Conservation (phyloP, 345 rosid genomes). For the Psidium friedrichsthalianum region DNA sequence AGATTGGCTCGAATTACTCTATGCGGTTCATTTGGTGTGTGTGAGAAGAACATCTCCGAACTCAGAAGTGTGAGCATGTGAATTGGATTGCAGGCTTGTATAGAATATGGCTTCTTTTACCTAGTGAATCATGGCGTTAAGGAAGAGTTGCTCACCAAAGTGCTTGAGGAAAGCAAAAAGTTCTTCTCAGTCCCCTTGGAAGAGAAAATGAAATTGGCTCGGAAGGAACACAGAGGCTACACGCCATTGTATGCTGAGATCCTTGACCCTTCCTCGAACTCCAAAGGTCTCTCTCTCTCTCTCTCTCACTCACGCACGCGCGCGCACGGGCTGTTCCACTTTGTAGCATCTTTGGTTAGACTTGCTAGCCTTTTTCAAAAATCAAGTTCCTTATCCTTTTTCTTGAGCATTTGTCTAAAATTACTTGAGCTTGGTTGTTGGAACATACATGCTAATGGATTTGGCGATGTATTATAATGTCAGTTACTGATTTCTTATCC, state of each 20-base stretch:
- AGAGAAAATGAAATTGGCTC: slow-evolving; percentile 40
- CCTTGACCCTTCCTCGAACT: slow-evolving; percentile 17
- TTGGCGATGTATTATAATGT: neutral
- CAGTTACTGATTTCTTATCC: neutral
- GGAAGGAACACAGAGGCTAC: slow-evolving; percentile 50
- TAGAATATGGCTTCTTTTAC: slow-evolving; percentile 76
- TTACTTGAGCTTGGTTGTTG: neutral
- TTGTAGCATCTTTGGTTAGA: neutral
- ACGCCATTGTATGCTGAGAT: slow-evolving; percentile 44
- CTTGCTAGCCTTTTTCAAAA: neutral
- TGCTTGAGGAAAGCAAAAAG: slow-evolving; percentile 41
- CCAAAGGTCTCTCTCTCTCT: slow-evolving; percentile 23
- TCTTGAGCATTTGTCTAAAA: neutral
- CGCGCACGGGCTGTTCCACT: neutral
- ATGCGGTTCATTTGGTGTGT: neutral
- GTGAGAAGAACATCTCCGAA: neutral
- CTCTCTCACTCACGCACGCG: neutral
- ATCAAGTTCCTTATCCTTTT: neutral
- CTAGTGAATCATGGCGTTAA: slow-evolving; percentile 73
- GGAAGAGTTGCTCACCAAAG: slow-evolving; percentile 30
- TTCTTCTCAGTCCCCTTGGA: slow-evolving; percentile 62
- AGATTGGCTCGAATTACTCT: neutral
- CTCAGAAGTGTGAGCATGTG: neutral
- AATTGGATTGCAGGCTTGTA: slow-evolving; percentile 48
- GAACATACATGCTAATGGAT: neutral